These are phyloP conservation scores for Gymnopilus dilepis DNA, from an alignment of 768 basidiomycete genomes.

Conservation along the genomic window DNA sequence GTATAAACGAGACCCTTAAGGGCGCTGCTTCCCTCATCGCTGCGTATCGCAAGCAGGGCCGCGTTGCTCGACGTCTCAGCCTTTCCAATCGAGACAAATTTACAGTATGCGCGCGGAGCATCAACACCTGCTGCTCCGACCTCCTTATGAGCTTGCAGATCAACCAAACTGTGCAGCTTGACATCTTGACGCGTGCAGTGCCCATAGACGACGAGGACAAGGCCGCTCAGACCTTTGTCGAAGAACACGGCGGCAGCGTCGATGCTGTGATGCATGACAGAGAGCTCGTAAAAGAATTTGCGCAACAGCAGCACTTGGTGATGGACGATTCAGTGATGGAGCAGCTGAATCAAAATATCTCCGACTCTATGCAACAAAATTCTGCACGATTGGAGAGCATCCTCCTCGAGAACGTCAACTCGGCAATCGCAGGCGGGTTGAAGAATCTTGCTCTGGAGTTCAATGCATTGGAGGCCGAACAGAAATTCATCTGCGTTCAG, in stretches of 20 bases:
- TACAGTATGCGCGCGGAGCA: slow-evolving; percentile 32
- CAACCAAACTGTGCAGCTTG: slow-evolving; percentile 42
- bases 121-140: slow-evolving; percentile 42
- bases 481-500: slow-evolving; percentile 43
- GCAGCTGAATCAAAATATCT: slow-evolving; percentile 40
- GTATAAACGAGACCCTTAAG: slow-evolving; percentile 43
- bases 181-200: slow-evolving; percentile 41
- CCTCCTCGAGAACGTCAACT: slow-evolving; percentile 38
- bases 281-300: slow-evolving; percentile 44
- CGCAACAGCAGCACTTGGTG: slow-evolving; percentile 37
- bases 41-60: slow-evolving; percentile 43
- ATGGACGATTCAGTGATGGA: slow-evolving; percentile 48
- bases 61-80: slow-evolving; percentile 42
- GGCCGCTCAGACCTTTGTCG: slow-evolving; percentile 40
- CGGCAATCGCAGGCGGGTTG: slow-evolving; percentile 41
- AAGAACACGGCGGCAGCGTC: slow-evolving; percentile 39
- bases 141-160: slow-evolving; percentile 48
- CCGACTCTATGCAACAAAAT: slow-evolving; percentile 39
- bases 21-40: slow-evolving; percentile 43
- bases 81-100: slow-evolving; percentile 44
- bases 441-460: slow-evolving; percentile 41
- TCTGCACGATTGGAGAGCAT: slow-evolving; percentile 36
- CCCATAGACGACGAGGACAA: slow-evolving; percentile 43
- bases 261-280: slow-evolving; percentile 40
- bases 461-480: slow-evolving; percentile 40